These are phyloP conservation scores for Plasmopara viticola DNA, from an alignment of 352 stramenopile species.

Conservation along the genomic window DNA sequence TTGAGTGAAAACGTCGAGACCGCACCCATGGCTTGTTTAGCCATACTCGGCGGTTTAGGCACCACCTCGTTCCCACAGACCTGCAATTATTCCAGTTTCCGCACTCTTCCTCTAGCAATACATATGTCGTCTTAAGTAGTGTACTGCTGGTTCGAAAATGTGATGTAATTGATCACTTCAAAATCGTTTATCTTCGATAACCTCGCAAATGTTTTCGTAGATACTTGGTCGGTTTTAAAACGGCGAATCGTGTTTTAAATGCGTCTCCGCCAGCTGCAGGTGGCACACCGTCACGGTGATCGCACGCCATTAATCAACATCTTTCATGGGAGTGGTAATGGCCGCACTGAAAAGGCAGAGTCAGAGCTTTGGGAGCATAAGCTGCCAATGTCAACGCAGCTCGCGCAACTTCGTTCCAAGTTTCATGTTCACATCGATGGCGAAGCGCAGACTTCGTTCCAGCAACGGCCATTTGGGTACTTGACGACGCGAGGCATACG, in stretches of 20 bases:
- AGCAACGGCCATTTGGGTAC: slow-evolving; percentile 61
- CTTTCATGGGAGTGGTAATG: slow-evolving; percentile 29
- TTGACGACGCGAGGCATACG: slow-evolving; percentile 55
- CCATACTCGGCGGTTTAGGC: too few relatives aligned
- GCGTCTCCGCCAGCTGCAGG: slow-evolving; percentile 65
- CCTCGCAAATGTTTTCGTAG: too few relatives aligned
- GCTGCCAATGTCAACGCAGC: slow-evolving; percentile 34
- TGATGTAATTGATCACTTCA: too few relatives aligned
- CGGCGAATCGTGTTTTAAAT: slow-evolving; percentile 29
- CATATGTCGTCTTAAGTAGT: too few relatives aligned
- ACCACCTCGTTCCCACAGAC: too few relatives aligned
- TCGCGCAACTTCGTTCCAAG: slow-evolving; percentile 29
- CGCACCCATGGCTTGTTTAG: too few relatives aligned
- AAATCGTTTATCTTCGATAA: too few relatives aligned
- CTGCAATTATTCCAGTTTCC: too few relatives aligned
- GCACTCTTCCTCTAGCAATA: too few relatives aligned
- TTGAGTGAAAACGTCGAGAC: too few relatives aligned
- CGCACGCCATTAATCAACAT: slow-evolving; percentile 72
- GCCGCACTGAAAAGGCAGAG: slow-evolving; percentile 33
- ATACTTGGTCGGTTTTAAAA: slow-evolving; percentile 11
- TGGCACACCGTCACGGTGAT: slow-evolving; percentile 77
- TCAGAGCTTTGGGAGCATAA: slow-evolving; percentile 34
- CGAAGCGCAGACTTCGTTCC: slow-evolving; percentile 25
- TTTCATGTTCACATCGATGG: slow-evolving; percentile 20
- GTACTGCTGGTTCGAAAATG: too few relatives aligned